Evolutionary conservation across 352 stramenopile genomes (phyloP), one percentile per base, ranked within the genome.

Genomic region (Pythium biforme): DNA sequence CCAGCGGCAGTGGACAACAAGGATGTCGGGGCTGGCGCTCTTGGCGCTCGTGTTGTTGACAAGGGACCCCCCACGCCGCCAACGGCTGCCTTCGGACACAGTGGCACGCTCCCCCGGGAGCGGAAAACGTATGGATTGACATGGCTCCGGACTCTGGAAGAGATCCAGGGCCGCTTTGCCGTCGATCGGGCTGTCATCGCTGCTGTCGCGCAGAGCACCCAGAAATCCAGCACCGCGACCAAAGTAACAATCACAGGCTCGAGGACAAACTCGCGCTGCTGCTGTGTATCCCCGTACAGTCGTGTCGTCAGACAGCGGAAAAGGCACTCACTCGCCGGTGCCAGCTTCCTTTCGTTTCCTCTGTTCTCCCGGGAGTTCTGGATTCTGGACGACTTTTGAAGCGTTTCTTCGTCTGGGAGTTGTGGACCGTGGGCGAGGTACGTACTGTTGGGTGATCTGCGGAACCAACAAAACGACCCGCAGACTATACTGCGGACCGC

Each of bases 21-120:
- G 41, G 59, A 66, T 66, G 59, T 66, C 59, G 39, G 29, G 15
- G 27, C 40, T 37, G 55, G 55, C 55, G 45, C 34, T 62, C 26
- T 41, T 5, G 34, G 2, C 49, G 47, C 58, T 65, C 58, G 58
- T 65, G 37, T 65, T 49, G 58, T 65, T 65, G 59, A 66, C 59
- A 59, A 33, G 40, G 49, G 59, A 43, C 20, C 15, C n/a, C n/a
- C n/a, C n/a, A n/a, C n/a, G n/a, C n/a, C 34, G 11, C 1, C 26
- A 10, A 14, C 37, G 23, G 25, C 23, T 17, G 20, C 33, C 34
- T 19, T 41, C 9, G n/a, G 17, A 48, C 39, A 53, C 47, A 66
- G 49, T 59, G 49, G 58, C 41, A 64, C 49, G 20, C 46, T 51
- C 34, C 45, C 8, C 23, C 33, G 19, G 17, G 46, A 62, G 14